phyloP scores from a whole-genome alignment of 225 moss, liverwort and hornwort genomes.

The Marchantia paleacea region DNA sequence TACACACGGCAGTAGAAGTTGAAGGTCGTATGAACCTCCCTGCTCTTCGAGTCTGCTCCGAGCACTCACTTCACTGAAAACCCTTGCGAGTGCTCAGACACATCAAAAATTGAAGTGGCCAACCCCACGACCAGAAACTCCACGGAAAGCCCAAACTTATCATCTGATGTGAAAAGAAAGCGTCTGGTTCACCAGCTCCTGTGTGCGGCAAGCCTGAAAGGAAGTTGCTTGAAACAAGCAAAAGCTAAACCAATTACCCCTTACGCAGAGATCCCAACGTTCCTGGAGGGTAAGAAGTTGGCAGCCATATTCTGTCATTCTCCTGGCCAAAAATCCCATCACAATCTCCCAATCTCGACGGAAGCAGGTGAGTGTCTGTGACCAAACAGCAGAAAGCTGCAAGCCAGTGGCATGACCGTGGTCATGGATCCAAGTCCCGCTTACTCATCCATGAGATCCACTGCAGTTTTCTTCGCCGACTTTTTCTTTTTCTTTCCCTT shows the following conservation, averaged over 20 bases:
- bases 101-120: not conserved
- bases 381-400: not conserved
- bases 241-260: not conserved
- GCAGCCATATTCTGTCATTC: not conserved
- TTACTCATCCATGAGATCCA: constrained; percentile 19
- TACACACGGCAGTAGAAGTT: not conserved
- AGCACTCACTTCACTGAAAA: not conserved
- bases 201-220: not conserved
- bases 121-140: not conserved
- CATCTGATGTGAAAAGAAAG: not conserved
- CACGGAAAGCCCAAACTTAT: not conserved
- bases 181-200: not conserved
- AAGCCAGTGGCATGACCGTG: not conserved
- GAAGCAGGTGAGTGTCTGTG: not conserved
- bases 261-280: not conserved
- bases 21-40: not conserved
- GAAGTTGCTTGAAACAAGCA: not conserved
- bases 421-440: not conserved
- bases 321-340: not conserved
- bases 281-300: not conserved
- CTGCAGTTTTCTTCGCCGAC: not conserved
- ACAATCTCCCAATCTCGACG: not conserved
- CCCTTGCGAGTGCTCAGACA: not conserved
- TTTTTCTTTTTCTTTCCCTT: constrained; percentile 24
- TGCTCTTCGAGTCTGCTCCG: not conserved